Evolutionary conservation across 2,329 filamentous ascomycete genomes (phyloP), one percentile per base, ranked within the genome.

Genomic region (Alternaria ventricosa): DNA sequence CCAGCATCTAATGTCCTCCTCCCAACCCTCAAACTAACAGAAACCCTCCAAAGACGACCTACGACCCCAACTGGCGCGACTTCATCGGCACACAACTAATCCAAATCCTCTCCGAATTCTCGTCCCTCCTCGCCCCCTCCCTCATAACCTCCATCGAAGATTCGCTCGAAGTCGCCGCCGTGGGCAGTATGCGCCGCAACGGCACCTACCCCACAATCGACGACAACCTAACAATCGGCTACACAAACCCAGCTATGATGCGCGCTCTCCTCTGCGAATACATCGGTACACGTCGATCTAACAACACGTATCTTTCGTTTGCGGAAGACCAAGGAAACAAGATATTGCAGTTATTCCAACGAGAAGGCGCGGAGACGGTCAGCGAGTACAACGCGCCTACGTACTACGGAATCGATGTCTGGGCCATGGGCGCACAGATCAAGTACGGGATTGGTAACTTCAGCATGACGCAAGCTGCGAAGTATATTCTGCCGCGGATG

Each of bases 241-340:
- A 83, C 67, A 79, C 79, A 0, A 85, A 84, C 64, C 82, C 82
- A 1, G 71, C 46, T 1, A 71, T 83, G 30, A 83, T 83, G 81
- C 77, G 82, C 4, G 77, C 78, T 3, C 74, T 80, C 46, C 75
- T 75, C 3, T 78, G 81, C 3, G 80, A 81, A 10, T 83, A 82
- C 81, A 77, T 82, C n/a, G 82, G 82, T 2, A 57, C 74, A 4
- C 79, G 80, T 4, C 74, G 76, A 18, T 68, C 76, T n/a, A n/a
- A n/a, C n/a, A n/a, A n/a, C n/a, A n/a, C n/a, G n/a, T n/a, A n/a
- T n/a, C n/a, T n/a, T n/a, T n/a, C n/a, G n/a, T n/a, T n/a, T n/a
- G n/a, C 82, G 76, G 2, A 55, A 25, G 49, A 53, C 9, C 49
- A 53, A n/a, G 28, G 49, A 7, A 53, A 20, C 1, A 74, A 0